Evolutionary conservation across 805 yeast species (phyloP).

Genomic region (Candida saitoana): DNA sequence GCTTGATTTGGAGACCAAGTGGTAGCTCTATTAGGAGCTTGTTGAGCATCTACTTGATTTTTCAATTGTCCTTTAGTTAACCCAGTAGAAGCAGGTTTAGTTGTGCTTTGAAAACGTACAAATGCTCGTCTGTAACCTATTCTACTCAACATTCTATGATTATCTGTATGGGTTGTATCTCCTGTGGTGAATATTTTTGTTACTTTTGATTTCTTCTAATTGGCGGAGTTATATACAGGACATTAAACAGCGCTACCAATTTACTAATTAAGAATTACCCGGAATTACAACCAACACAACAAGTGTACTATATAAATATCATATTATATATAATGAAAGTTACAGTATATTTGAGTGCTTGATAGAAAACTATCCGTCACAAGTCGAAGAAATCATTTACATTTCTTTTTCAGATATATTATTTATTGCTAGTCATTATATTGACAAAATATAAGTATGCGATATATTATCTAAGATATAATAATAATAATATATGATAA

Average conservation of each 20-base stretch:
- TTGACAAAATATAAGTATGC: no score
- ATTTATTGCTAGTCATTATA: no score
- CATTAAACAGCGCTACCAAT: no score
- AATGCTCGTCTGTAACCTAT: neutral
- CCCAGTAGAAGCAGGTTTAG: slow-evolving; percentile 16
- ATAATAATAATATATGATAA: no score
- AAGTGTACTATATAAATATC: no score
- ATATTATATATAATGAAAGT: no score
- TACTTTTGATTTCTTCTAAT: neutral
- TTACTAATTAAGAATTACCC: neutral
- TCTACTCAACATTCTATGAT: slow-evolving; percentile 8
- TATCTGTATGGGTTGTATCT: neutral
- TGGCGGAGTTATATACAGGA: neutral
- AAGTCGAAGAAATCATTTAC: no score
- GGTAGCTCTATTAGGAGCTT: slow-evolving; percentile 70
- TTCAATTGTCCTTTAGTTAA: slow-evolving; percentile 22
- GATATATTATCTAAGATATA: no score
- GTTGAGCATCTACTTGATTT: slow-evolving; percentile 37
- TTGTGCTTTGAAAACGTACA: slow-evolving; percentile 7
- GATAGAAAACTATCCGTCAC: no score
- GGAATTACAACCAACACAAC: neutral
- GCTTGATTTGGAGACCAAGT: slow-evolving; percentile 74
- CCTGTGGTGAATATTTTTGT: neutral
- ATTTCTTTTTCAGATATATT: no score
- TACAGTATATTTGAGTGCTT: no score